Evolutionary conservation across 2,329 filamentous ascomycete genomes (phyloP).

Genomic region (Fusarium compactum): DNA sequence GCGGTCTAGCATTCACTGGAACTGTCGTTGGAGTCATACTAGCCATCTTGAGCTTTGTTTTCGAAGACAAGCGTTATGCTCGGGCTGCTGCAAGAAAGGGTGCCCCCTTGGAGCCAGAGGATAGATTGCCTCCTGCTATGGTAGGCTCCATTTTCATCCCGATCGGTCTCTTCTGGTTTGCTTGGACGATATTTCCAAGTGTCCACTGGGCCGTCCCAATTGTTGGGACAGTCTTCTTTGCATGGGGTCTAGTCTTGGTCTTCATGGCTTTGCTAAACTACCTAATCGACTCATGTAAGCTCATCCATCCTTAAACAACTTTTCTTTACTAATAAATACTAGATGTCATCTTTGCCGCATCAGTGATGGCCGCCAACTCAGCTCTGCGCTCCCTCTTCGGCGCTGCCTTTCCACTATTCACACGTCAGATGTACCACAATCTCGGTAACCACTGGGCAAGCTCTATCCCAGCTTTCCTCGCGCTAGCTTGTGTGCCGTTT

Average conservation of each 20-base stretch:
- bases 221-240: constrained; percentile 6
- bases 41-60: neutral
- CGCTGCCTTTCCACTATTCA: constrained; percentile 26
- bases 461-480: constrained; percentile 23
- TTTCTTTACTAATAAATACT: neutral
- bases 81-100: neutral
- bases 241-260: constrained; percentile 19
- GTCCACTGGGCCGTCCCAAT: constrained; percentile 23
- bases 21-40: constrained; percentile 12
- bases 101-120: neutral
- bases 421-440: constrained; percentile 17
- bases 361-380: constrained; percentile 24
- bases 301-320: fast-evolving
- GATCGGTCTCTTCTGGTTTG: constrained; percentile 25
- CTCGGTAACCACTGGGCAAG: constrained; percentile 25
- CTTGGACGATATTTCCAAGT: constrained; percentile 4
- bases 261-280: constrained; percentile 25
- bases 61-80: constrained; percentile 14
- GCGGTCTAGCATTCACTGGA: constrained; percentile 11
- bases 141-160: constrained; percentile 15
- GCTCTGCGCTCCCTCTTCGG: constrained; percentile 18
- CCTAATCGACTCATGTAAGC: constrained; percentile 22
- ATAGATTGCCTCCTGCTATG: constrained; percentile 7
- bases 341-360: constrained; percentile 19
- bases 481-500: constrained; percentile 15